Evolutionary conservation across 1,284 basidiomycete species (phyloP).

Genomic region (Puccinia novopanici): DNA sequence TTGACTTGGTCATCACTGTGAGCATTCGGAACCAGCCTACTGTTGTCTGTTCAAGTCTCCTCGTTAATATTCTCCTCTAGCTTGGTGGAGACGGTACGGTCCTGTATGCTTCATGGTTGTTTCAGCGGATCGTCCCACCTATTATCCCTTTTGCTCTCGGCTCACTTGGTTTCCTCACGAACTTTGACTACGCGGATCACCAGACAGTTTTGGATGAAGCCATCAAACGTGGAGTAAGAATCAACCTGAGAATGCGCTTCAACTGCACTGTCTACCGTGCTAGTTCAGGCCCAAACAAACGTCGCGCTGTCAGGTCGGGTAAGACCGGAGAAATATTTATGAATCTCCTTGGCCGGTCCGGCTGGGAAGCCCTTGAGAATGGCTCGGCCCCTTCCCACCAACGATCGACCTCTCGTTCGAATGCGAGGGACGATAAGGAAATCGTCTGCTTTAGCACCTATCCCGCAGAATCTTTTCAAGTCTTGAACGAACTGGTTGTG

Average conservation of each 20-base stretch:
- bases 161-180: slow-evolving; percentile 95
- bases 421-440: slow-evolving; percentile 72
- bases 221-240: slow-evolving; percentile 89
- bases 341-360: slow-evolving; percentile 79
- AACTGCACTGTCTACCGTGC: slow-evolving; percentile 97
- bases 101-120: slow-evolving; percentile 98
- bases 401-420: slow-evolving; percentile 56
- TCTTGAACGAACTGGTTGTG: slow-evolving; percentile 95
- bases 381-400: slow-evolving; percentile 62
- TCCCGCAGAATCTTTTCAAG: slow-evolving; percentile 94
- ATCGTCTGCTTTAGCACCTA: slow-evolving; percentile 97
- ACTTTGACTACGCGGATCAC: slow-evolving; percentile 92
- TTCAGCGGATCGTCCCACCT: slow-evolving; percentile 95
- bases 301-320: slow-evolving; percentile 76
- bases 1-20: slow-evolving; percentile 96
- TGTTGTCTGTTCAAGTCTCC: not conserved
- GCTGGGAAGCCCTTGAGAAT: slow-evolving; percentile 91
- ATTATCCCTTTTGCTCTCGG: slow-evolving; percentile 97
- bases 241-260: slow-evolving; percentile 98
- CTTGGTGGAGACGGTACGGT: slow-evolving; percentile 94
- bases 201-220: slow-evolving; percentile 82
- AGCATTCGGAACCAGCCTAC: slow-evolving; percentile 11
- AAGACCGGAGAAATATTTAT: slow-evolving; percentile 93
- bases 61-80: not conserved
- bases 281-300: slow-evolving; percentile 61